Base-by-base conservation (phyloP, 441 rosid genomes). In the Adansonia rubrostipa region DNA sequence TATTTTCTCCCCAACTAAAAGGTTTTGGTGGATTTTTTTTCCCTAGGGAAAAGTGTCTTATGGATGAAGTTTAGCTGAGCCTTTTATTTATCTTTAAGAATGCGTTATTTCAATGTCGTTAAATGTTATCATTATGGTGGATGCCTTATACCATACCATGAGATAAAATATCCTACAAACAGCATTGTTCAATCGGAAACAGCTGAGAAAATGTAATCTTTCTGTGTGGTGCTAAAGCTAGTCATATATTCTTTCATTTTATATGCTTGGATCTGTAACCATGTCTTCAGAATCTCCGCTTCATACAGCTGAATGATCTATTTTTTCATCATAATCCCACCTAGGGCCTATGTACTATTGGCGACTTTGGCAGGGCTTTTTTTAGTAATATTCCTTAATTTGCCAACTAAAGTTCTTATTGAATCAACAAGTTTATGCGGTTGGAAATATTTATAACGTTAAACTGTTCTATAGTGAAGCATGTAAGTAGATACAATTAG, bases 291-390 rank as follows among this genome's bases (percentile, higher is more conserved):
- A 60, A 6, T 44, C 56, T 58, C 15, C 60, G 42, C 42, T 44
- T 44, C 56, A 9, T 56, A 9, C 20, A 22, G 44, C 48, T 14
- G 44, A 44, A 74, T 60, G 42, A 60, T 40, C 14, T 24, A 44
- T 6, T 44, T 74, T 74, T 42, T 74, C 17, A 13, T 20, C 53
- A 74, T 58, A 44, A 36, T 28, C 5, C 17, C n/a, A 20, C 73
- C 58, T 22, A 48, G 6, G 57, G 11, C 56, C 19, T 22, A 69
- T 69, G 40, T 69, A 71, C 24, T 10, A 28, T 54, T 74, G 77
- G 67, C 13, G 40, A 58, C 19, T 40, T 19, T 7, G 4, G 50
- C 63, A 33, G 33, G 62, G 9, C 9, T 48, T 28, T 7, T 53
- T 44, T 33, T 15, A 28, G 8, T 51, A 71, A 15, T 53, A 71